These are phyloP conservation scores for Papiliotrema nemorosa DNA, from an alignment of 1,284 basidiomycete genomes.

Conservation along the genomic window DNA sequence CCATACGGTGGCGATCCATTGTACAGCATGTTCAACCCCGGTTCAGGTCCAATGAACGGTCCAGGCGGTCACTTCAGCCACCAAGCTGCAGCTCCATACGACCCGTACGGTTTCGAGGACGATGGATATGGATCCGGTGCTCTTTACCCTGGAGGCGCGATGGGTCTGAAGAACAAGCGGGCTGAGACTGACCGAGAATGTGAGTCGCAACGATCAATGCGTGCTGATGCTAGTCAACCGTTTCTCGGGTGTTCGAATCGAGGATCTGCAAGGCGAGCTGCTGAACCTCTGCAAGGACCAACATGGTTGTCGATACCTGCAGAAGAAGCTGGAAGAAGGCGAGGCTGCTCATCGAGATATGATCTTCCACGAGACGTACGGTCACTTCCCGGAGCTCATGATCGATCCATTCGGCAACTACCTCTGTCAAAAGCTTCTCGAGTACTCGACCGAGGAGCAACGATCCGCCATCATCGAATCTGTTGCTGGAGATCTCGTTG, in stretches of 20 bases:
- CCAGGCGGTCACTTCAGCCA: constrained; percentile 44
- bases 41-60: constrained; percentile 46
- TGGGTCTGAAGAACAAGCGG: constrained; percentile 87
- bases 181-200: constrained; percentile 88
- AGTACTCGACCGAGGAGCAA: constrained; percentile 97
- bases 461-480: constrained; percentile 96
- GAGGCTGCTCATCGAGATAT: constrained; percentile 93
- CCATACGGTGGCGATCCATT: constrained; percentile 46
- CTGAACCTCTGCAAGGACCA: constrained; percentile 95
- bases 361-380: constrained; percentile 98
- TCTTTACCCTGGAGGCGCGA: constrained; percentile 68
- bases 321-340: constrained; percentile 98
- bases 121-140: constrained; percentile 67
- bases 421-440: constrained; percentile 95
- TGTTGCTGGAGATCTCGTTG: constrained; percentile 93
- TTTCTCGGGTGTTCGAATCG: constrained; percentile 88
- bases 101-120: constrained; percentile 63
- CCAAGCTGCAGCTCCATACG: constrained; percentile 52
- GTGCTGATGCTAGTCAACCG: constrained; percentile 66
- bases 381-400: constrained; percentile 98
- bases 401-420: constrained; percentile 99
- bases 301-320: constrained; percentile 96
- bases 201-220: constrained; percentile 41
- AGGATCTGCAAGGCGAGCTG: constrained; percentile 94
- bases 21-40: constrained; percentile 27